Conservation (phyloP, 2,329 filamentous ascomycete species). For the Fusarium chuoi region DNA sequence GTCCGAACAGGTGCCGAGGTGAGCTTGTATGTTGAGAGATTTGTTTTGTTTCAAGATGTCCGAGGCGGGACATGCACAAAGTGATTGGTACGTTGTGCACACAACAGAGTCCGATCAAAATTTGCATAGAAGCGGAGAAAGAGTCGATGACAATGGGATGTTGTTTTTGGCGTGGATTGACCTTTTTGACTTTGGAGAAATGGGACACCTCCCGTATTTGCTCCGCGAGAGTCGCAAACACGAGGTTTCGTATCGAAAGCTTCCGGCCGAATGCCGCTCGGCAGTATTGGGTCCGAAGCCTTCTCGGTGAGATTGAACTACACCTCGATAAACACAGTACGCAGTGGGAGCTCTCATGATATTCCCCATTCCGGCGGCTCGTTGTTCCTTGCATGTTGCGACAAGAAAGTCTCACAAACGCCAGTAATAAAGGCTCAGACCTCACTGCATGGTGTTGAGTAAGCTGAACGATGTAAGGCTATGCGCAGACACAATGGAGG, state of each 20-base stretch:
- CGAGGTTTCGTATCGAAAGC: neutral
- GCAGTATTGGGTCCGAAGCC: neutral
- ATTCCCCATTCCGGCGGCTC: neutral
- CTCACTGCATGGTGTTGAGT: neutral
- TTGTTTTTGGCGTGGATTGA: neutral
- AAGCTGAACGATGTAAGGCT: neutral
- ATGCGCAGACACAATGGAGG: neutral
- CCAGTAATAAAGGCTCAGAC: neutral
- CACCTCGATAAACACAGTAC: neutral
- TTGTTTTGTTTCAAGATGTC: neutral
- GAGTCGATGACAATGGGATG: neutral
- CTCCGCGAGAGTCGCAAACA: neutral
- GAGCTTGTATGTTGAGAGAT: neutral
- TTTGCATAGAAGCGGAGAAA: neutral
- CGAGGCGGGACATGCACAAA: neutral
- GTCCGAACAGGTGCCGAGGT: neutral
- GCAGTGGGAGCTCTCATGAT: neutral
- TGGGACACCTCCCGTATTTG: neutral
- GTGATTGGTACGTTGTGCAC: neutral
- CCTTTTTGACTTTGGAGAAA: neutral
- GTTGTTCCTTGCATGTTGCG: neutral
- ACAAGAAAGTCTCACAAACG: neutral
- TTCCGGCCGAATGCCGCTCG: too few species aligned
- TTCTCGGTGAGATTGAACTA: neutral
- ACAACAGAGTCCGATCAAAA: neutral